phyloP scores from a whole-genome alignment of 345 rosid species.

The Crucihimalaya himalaica region DNA sequence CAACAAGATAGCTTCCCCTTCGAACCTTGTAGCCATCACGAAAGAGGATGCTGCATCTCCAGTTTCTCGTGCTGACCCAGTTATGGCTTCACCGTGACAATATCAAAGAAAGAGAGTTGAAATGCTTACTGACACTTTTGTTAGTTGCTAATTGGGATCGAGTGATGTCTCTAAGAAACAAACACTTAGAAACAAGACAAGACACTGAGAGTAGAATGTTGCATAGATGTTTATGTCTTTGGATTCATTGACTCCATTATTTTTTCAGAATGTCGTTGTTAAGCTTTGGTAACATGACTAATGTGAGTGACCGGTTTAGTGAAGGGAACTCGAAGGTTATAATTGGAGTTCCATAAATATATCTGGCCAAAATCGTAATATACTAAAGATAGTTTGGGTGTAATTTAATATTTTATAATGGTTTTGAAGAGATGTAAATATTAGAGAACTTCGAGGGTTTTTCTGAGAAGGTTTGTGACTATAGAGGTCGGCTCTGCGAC shows the following conservation, averaged over 20 bases:
- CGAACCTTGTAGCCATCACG: conserved; percentile 59
- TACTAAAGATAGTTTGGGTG: neutral
- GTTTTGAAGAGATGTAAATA: neutral
- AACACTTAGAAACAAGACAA: conserved; percentile 11
- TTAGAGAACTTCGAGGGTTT: neutral
- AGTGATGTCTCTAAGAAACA: conserved; percentile 18
- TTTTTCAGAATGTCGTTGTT: neutral
- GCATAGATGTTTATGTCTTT: conserved; percentile 21
- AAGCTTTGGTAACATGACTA: conserved; percentile 8
- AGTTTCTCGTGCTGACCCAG: conserved; percentile 57
- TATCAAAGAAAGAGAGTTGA: conserved; percentile 31
- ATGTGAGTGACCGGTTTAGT: conserved; percentile 9
- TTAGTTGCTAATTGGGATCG: conserved; percentile 21
- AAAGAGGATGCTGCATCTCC: conserved; percentile 76
- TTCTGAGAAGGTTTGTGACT: neutral
- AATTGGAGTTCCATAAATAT: conserved; percentile 29
- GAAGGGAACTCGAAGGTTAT: conserved; percentile 36
- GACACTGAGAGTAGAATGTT: conserved; percentile 29
- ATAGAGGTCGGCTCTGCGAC: neutral
- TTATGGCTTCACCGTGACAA: conserved; percentile 68
- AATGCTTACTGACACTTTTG: conserved; percentile 18
- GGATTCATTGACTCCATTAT: neutral
- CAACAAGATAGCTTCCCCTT: conserved; percentile 60
- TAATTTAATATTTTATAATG: neutral
- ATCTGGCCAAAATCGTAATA: neutral